Conservation (phyloP, 1,284 basidiomycete genomes). For the Cryptococcus sp. region DNA sequence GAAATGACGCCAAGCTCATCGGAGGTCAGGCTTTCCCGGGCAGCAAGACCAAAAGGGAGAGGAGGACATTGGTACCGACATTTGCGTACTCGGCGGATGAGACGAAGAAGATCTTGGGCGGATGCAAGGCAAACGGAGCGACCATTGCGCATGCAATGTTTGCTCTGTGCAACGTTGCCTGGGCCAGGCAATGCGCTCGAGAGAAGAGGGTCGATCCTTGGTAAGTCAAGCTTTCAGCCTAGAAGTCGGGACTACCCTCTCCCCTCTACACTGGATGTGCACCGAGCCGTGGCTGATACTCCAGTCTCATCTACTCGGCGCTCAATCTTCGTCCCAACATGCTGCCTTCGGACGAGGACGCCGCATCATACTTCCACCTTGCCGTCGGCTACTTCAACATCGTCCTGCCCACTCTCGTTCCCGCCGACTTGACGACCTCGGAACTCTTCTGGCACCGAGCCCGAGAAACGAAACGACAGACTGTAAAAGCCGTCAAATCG, state of each 20-base stretch:
- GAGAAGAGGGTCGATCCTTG: slow-evolving; percentile 50
- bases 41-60: slow-evolving; percentile 3
- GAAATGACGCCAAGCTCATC: slow-evolving; percentile 13
- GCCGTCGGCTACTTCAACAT: slow-evolving; percentile 75
- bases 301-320: slow-evolving; percentile 71
- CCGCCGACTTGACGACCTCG: slow-evolving; percentile 41
- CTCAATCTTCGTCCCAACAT: slow-evolving; percentile 65
- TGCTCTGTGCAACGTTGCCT: slow-evolving; percentile 67
- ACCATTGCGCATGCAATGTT: slow-evolving; percentile 70
- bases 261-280: too few species aligned
- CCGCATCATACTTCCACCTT: slow-evolving; percentile 53
- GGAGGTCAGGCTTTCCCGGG: slow-evolving; percentile 20
- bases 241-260: too few species aligned
- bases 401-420: slow-evolving; percentile 63
- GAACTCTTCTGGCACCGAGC: slow-evolving; percentile 66
- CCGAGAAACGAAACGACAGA: slow-evolving; percentile 61
- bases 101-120: slow-evolving; percentile 18
- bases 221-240: slow-evolving; percentile 40
- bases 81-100: slow-evolving; percentile 15
- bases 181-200: slow-evolving; percentile 52
- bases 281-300: slow-evolving; percentile 39
- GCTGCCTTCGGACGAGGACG: slow-evolving; percentile 46
- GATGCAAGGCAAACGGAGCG: slow-evolving; percentile 60
- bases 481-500: slow-evolving; percentile 57
- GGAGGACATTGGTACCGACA: slow-evolving; percentile 19